A percentile compares a stretch with the other conserved stretches of the same genome.
phyloP scores from a whole-genome alignment of 2,329 filamentous ascomycete genomes.

The Trichoderma asperellum region DNA sequence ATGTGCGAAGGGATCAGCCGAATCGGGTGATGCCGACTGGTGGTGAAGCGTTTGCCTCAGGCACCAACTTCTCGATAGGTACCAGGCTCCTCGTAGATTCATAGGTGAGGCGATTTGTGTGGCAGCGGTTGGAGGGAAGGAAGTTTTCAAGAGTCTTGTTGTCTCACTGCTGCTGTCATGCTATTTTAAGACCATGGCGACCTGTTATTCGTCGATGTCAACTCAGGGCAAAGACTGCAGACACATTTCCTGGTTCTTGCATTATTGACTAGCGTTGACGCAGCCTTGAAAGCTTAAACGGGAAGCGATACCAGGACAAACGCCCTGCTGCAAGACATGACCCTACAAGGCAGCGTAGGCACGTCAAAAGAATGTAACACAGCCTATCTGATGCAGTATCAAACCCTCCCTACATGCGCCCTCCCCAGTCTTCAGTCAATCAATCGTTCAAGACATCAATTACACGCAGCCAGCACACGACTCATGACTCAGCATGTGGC shows the following conservation, averaged over 20 bases:
- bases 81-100: not conserved
- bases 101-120: not conserved
- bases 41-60: not conserved
- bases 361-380: not conserved
- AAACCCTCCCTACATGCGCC: not conserved
- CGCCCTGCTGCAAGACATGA: not conserved
- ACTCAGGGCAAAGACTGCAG: not conserved
- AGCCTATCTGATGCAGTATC: not conserved
- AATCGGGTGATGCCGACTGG: constrained; percentile 9
- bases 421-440: not conserved
- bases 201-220: not conserved
- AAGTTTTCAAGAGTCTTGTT: not conserved
- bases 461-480: too few species aligned
- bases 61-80: not conserved
- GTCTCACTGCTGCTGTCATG: not conserved
- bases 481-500: constrained; percentile 14
- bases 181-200: not conserved
- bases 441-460: not conserved
- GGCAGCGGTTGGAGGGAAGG: not conserved
- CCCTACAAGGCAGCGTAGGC: not conserved
- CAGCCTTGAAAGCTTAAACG: not conserved
- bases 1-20: constrained; percentile 18
- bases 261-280: not conserved
- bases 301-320: not conserved
- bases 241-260: not conserved